phyloP scores from a whole-genome alignment of 2,329 filamentous ascomycete species.

The Fusarium sp. region DNA sequence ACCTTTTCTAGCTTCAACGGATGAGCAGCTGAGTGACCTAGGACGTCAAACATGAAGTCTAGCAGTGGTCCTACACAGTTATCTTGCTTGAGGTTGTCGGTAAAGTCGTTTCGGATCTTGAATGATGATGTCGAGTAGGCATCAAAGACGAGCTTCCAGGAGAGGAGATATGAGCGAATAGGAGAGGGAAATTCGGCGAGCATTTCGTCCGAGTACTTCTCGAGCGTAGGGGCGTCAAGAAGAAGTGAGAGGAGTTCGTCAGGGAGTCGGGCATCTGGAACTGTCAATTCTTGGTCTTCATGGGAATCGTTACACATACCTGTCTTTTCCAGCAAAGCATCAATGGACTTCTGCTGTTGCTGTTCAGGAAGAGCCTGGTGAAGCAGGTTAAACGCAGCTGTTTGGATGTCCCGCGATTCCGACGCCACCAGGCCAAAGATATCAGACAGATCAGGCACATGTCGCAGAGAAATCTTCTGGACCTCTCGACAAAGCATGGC shows the following conservation, averaged over 20 bases:
- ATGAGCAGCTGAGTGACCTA: conserved; percentile 79
- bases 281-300: conserved; percentile 7
- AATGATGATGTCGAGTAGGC: conserved; percentile 81
- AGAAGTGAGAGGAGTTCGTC: conserved; percentile 87
- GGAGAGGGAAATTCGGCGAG: conserved; percentile 74
- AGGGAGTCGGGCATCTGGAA: conserved; percentile 73
- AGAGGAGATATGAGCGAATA: conserved; percentile 82
- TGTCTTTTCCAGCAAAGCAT: conserved; percentile 76
- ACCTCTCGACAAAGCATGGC: conserved; percentile 76
- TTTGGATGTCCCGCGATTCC: conserved; percentile 78
- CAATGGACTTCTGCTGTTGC: conserved; percentile 85
- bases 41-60: conserved; percentile 82
- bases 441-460: conserved; percentile 70
- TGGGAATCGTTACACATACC: conserved; percentile 44
- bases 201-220: conserved; percentile 71
- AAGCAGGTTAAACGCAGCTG: conserved; percentile 81
- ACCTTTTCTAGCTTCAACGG: conserved; percentile 78
- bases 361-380: conserved; percentile 79
- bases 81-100: conserved; percentile 78
- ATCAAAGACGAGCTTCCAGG: conserved; percentile 91
- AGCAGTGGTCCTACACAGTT: conserved; percentile 75
- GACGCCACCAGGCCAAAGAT: conserved; percentile 82
- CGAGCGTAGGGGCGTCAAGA: conserved; percentile 77
- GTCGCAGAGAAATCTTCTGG: conserved; percentile 67
- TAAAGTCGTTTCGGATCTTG: conserved; percentile 84